These are phyloP conservation scores for Phytopythium kandeliae DNA, from an alignment of 352 stramenopile genomes.

Conservation along the genomic window DNA sequence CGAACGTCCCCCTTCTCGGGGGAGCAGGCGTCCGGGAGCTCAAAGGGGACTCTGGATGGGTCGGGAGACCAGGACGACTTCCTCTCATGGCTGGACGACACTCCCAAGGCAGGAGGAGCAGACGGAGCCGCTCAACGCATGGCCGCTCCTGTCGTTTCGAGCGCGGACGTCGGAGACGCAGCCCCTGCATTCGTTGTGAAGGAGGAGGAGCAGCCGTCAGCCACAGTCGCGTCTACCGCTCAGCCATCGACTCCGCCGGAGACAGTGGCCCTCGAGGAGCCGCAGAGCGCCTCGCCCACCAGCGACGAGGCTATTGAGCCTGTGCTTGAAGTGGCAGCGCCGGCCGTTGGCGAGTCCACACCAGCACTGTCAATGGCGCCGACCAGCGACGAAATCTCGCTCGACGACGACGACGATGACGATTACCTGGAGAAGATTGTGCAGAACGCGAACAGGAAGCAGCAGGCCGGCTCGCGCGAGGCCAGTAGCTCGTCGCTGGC, in stretches of 20 bases:
- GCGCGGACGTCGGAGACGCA: too few species aligned
- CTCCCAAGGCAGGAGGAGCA: neutral
- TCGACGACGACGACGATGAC: slow-evolving; percentile 34
- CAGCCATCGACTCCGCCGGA: neutral
- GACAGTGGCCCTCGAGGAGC: neutral
- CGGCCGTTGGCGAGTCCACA: neutral
- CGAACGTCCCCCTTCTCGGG: neutral
- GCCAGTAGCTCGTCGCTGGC: slow-evolving; percentile 48
- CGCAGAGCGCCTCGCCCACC: neutral
- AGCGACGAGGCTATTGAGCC: neutral
- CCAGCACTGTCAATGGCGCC: too few species aligned
- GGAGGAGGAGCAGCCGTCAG: neutral
- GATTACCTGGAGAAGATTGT: slow-evolving; percentile 60
- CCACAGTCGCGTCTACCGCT: neutral
- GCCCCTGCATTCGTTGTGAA: too few species aligned
- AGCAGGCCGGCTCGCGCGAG: slow-evolving; percentile 37
- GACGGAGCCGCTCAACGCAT: too few species aligned
- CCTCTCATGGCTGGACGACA: slow-evolving; percentile 76
- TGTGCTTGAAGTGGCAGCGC: neutral
- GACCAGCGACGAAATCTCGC: slow-evolving; percentile 18
- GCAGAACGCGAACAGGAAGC: slow-evolving; percentile 41
- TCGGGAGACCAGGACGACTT: slow-evolving; percentile 55
- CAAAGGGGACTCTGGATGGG: neutral
- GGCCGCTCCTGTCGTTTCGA: too few species aligned
- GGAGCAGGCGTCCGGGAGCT: neutral